These are phyloP conservation scores for Citrus trifoliata DNA, from an alignment of 345 rosid species.

Conservation along the genomic window DNA sequence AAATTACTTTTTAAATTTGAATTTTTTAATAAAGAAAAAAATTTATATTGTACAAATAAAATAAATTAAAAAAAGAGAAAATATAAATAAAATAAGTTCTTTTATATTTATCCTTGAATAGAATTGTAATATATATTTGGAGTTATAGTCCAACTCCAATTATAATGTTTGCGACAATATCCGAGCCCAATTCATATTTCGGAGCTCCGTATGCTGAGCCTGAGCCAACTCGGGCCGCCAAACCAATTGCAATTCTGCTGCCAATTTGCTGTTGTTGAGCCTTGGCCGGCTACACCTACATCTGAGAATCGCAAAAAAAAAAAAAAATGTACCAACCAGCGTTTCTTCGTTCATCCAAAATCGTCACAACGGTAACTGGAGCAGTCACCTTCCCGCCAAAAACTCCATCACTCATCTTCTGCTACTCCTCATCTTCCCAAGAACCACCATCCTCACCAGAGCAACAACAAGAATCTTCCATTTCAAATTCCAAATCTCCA, in stretches of 20 bases:
- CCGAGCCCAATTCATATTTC: too few relatives aligned
- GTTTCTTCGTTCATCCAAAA: constrained; percentile 23
- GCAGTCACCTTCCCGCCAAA: constrained; percentile 12
- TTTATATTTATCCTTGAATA: too few relatives aligned
- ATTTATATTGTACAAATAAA: too few relatives aligned
- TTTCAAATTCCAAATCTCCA: constrained; percentile 28
- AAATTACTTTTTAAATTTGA: too few relatives aligned
- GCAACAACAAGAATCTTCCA: not conserved
- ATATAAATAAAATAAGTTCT: too few relatives aligned
- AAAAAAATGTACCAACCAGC: constrained; percentile 29
- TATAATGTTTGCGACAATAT: too few relatives aligned
- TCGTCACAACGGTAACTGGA: constrained; percentile 11
- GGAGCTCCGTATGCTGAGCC: not conserved
- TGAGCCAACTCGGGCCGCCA: not conserved
- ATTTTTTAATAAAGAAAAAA: too few relatives aligned
- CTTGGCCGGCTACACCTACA: not conserved
- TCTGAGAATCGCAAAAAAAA: not conserved
- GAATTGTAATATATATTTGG: too few relatives aligned
- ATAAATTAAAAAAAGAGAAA: too few relatives aligned
- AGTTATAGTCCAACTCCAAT: too few relatives aligned
- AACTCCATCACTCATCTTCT: constrained; percentile 1
- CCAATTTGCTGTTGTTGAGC: not conserved
- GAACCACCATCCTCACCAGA: not conserved
- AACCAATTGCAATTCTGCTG: not conserved
- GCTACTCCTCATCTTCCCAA: constrained; percentile 21